Evolutionary conservation across 2,329 filamentous ascomycete species (phyloP), one percentile per base, ranked within the genome.

Genomic region (Didymella lethalis): DNA sequence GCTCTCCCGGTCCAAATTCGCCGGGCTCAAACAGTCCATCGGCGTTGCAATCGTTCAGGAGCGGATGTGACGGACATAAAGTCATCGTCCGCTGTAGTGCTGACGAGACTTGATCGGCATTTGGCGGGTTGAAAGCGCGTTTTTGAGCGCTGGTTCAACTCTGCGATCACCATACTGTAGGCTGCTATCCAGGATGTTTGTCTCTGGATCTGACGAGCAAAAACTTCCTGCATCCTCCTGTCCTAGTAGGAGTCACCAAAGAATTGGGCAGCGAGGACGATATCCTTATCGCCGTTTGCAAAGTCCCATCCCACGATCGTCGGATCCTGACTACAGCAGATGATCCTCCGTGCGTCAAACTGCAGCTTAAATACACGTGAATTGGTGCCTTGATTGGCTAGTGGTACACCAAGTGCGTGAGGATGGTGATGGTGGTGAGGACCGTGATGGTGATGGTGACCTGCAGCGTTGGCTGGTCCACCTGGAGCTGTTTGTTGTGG

Each of bases 281-380:
- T 85, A 67, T 96, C 90, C 54, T 85, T 78, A 65, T 99, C 93
- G 4, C 87, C 90, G 66, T 93, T 92, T 59, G 93, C 95, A 83
- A 98, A 99, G 77, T 99, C 95, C 95, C 95, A 99, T 0, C 93
- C 95, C 0, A 98, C 92, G 71, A 99, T 98, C 16, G 90, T 88
- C 38, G 89, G 89, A 56, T 95, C 92, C 76, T 98, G 93, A 64
- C 91, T 95, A 75, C 94, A 97, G 80, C 93, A 97, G 54, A 99
- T 90, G 66, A 99, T 96, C 68, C 93, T 88, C 23, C 93, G 86
- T 0, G 93, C 91, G 74, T 99, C 95, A 67, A 97, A 99, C 76
- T 99, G 95, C 34, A 98, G 83, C 78, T 99, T 99, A 82, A 98
- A 99, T 3, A 99, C 91, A 25, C 95, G 78, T 11, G 86, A 84